Conservation (phyloP, 1,284 basidiomycete genomes). For the Rhodotorula sp. region DNA sequence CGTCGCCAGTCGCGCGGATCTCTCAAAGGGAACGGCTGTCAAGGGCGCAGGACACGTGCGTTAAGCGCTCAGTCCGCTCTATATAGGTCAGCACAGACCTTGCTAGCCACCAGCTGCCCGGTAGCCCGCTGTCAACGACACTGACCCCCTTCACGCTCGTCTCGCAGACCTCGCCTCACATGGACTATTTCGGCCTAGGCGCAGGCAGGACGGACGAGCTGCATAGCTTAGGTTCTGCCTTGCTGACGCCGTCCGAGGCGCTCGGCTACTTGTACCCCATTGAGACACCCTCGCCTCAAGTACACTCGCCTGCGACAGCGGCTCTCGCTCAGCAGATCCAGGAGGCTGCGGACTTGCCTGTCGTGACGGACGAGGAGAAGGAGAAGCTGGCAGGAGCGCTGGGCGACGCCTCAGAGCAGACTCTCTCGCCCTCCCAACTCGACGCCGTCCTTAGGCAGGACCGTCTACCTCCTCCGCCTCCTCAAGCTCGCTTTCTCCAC, state of each 20-base stretch:
- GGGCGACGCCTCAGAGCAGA: background rate
- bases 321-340: background rate
- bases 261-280: conserved; percentile 23
- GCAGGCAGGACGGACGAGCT: conserved; percentile 9
- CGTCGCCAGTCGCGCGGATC: too few species aligned
- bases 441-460: conserved; percentile 13
- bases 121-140: too few species aligned
- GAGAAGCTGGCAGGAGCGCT: background rate
- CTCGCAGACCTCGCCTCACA: background rate
- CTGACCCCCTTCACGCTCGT: background rate
- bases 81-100: too few species aligned
- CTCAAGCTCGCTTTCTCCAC: conserved; percentile 25
- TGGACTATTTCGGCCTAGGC: conserved; percentile 12
- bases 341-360: background rate
- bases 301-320: background rate
- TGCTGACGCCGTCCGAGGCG: conserved; percentile 17
- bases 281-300: conserved; percentile 11
- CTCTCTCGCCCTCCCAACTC: conserved; percentile 20
- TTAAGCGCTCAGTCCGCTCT: too few species aligned
- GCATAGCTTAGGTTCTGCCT: background rate
- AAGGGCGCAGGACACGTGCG: too few species aligned
- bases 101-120: too few species aligned
- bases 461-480: conserved; percentile 5
- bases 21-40: too few species aligned
- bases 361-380: background rate